Evolutionary conservation across 1,284 basidiomycete species (phyloP), one percentile per base, ranked within the genome.

Genomic region (Ustilago cynodontis): DNA sequence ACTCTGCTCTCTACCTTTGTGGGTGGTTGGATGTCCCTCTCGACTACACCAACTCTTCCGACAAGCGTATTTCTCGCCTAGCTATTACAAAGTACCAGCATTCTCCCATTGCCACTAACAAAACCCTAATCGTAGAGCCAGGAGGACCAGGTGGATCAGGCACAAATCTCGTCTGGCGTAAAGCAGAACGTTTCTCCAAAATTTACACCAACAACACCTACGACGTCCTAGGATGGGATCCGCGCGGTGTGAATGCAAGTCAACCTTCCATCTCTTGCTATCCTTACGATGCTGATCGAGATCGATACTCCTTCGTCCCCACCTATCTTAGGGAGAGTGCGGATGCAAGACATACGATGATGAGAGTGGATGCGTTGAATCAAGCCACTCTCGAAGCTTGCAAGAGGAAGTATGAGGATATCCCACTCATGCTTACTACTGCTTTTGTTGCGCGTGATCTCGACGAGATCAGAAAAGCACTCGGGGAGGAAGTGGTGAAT

Each of bases 1-100:
- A 39, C 2, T 1, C 35, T 29, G 50, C 41, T 4, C 69, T 74
- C 29, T 74, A 74, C n/a, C 65, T 74, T 3, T 75, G 68, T 41
- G 71, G 76, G 0, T 78, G 59, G 47, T 61, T 78, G 47, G 76
- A 78, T 28, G 76, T 78, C 13, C 72, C 77, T 16, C 65, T 78
- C 31, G 77, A 78, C 59, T 75, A 78, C 65, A 76, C 72, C 29
- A 71, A 71, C 28, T 4, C 51, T 8, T 69, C 72, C 22, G 77
- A 78, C 41, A 0, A 9, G 1, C 55, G 74, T 3, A 50, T 68
- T 10, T 62, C 63, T 0, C 56, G 74, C 0, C 29, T 77, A 11
- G 74, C 70, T 13, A 47, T 77, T 14, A 71, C 70, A 20, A 65
- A 55, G 29, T 59, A 52, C 22, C 74, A 77, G 24, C 61, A 35